Evolutionary conservation across 441 rosid genomes (phyloP).

Genomic region (Populus tomentosa): DNA sequence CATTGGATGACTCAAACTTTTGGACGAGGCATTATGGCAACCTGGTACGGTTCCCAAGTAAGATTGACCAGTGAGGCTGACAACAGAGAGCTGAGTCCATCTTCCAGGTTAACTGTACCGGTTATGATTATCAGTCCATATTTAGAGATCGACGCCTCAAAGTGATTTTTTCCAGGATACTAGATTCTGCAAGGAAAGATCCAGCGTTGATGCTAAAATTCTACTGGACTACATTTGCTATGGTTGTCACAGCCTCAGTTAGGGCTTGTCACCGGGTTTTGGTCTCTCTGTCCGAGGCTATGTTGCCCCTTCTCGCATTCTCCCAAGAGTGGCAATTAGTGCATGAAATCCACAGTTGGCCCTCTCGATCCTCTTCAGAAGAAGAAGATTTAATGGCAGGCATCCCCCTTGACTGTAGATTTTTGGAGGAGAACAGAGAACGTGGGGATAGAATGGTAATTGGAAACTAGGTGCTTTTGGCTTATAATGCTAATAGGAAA

Average conservation of each 20-base stretch:
- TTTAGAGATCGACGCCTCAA: slow-evolving; percentile 61
- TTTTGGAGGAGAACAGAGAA: not conserved
- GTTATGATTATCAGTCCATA: slow-evolving; percentile 40
- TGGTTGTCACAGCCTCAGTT: slow-evolving; percentile 54
- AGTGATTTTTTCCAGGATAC: slow-evolving; percentile 50
- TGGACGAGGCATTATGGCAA: slow-evolving; percentile 22
- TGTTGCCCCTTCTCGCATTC: slow-evolving; percentile 35
- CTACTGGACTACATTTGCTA: slow-evolving; percentile 55
- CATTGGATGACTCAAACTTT: slow-evolving; percentile 49
- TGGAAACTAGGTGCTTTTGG: not conserved
- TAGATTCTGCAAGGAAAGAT: slow-evolving; percentile 49
- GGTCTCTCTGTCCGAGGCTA: slow-evolving; percentile 52
- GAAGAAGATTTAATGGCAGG: not conserved
- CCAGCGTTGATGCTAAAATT: slow-evolving; percentile 57
- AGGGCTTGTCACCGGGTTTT: slow-evolving; percentile 59
- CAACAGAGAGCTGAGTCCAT: slow-evolving; percentile 32
- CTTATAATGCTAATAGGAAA: not conserved
- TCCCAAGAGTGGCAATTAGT: slow-evolving; percentile 47
- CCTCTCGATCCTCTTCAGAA: not conserved
- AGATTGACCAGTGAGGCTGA: slow-evolving; percentile 18
- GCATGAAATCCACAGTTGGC: slow-evolving; percentile 26
- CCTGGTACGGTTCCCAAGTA: slow-evolving; percentile 20
- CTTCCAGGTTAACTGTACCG: slow-evolving; percentile 37
- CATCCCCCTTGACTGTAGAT: not conserved
- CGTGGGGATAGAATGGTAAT: not conserved